Conservation (phyloP, 257 asterid genomes). For the Thymus mandschuricus region DNA sequence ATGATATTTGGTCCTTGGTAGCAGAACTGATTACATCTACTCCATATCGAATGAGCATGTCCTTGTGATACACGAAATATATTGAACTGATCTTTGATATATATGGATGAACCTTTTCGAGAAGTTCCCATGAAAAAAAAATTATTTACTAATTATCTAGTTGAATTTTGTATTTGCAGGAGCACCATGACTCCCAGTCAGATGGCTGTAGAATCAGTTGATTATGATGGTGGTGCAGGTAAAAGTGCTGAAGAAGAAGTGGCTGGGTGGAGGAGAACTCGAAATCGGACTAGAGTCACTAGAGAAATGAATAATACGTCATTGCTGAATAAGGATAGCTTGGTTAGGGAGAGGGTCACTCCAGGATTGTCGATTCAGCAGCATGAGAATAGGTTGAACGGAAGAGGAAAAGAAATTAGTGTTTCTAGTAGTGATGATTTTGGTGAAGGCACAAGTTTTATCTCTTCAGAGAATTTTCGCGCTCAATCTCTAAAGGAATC, state of each 20-base stretch:
- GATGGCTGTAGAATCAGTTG: slow-evolving; percentile 43
- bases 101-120: slow-evolving; percentile 21
- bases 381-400: slow-evolving; percentile 36
- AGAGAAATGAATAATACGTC: slow-evolving; percentile 31
- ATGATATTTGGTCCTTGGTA: background rate
- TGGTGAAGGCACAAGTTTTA: slow-evolving; percentile 32
- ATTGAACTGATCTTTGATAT: background rate
- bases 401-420: slow-evolving; percentile 47
- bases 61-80: background rate
- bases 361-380: slow-evolving; percentile 33
- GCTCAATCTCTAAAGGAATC: slow-evolving; percentile 45
- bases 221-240: slow-evolving; percentile 26
- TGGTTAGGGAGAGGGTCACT: slow-evolving; percentile 33
- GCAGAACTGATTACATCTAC: background rate
- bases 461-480: slow-evolving; percentile 39
- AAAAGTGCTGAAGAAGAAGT: slow-evolving; percentile 45
- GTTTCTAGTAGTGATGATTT: slow-evolving; percentile 28
- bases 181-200: slow-evolving; percentile 36
- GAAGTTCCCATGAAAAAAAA: background rate
- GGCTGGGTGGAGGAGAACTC: slow-evolving; percentile 66
- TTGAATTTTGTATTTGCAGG: slow-evolving; percentile 47
- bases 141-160: slow-evolving; percentile 1
- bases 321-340: slow-evolving; percentile 36
- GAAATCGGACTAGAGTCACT: slow-evolving; percentile 34
- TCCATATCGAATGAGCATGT: background rate